Evolutionary conservation across 352 stramenopile species (phyloP).

Genomic region (Phytophthora pinifolia): DNA sequence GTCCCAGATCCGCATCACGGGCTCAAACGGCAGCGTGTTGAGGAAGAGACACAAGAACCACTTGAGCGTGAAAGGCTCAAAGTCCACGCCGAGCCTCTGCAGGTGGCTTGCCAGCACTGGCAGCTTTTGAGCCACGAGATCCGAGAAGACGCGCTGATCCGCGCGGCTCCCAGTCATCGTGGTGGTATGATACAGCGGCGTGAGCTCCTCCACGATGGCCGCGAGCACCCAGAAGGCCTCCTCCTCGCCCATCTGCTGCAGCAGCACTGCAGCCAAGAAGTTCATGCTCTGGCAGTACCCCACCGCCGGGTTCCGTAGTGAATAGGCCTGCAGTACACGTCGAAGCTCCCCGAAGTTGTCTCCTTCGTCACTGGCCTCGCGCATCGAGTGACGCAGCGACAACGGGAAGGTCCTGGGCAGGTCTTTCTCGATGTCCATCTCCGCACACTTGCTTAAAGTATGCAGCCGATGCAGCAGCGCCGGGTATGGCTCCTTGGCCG

Average conservation of each 20-base stretch:
- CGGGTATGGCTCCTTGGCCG: constrained; percentile 52
- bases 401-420: constrained; percentile 79
- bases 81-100: constrained; percentile 69
- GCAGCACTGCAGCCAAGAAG: constrained; percentile 75
- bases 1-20: constrained; percentile 90
- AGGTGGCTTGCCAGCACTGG: constrained; percentile 73
- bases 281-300: constrained; percentile 93
- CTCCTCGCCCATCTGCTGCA: constrained; percentile 84
- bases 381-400: constrained; percentile 29
- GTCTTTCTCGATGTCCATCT: constrained; percentile 90
- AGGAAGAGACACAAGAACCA: constrained; percentile 94
- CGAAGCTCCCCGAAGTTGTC: constrained; percentile 64
- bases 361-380: constrained; percentile 14
- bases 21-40: constrained; percentile 90
- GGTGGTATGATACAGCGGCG: constrained; percentile 87
- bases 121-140: constrained; percentile 87
- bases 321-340: constrained; percentile 84
- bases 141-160: constrained; percentile 87
- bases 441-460: constrained; percentile 59
- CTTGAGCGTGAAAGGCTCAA: constrained; percentile 91
- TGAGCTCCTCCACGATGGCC: constrained; percentile 88
- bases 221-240: constrained; percentile 88
- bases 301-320: constrained; percentile 75
- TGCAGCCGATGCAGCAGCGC: constrained; percentile 54
- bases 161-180: constrained; percentile 89